phyloP scores from a whole-genome alignment of 1,139 yeast genomes.

The Suhomyces guaymorum region DNA sequence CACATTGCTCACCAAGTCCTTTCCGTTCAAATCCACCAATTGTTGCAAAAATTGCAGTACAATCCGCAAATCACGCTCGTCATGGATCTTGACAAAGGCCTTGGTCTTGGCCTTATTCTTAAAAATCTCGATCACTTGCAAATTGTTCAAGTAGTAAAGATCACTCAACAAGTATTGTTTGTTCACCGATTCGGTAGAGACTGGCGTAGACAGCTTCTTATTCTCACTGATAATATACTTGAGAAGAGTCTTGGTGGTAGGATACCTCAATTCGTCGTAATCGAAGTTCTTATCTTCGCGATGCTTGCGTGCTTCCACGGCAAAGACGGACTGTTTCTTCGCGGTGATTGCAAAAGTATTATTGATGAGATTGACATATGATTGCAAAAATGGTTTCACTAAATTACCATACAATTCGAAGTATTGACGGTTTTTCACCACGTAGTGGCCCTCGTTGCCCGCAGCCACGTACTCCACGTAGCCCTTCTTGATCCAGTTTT shows the following conservation, averaged over 20 bases:
- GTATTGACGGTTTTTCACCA: constrained; percentile 26
- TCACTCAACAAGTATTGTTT: constrained; percentile 48
- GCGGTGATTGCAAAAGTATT: constrained; percentile 18
- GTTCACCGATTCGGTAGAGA: constrained; percentile 37
- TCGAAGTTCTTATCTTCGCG: constrained; percentile 10
- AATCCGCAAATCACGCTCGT: constrained; percentile 32
- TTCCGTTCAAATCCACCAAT: constrained; percentile 16
- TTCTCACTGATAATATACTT: constrained; percentile 19
- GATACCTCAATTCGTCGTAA: constrained; percentile 28
- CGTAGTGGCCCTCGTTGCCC: constrained; percentile 21
- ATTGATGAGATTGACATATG: constrained; percentile 37
- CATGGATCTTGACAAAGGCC: constrained; percentile 40
- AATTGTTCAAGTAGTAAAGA: constrained; percentile 41
- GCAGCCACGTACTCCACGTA: constrained; percentile 16
- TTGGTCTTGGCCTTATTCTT: constrained; percentile 46
- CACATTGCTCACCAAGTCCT: constrained; percentile 17
- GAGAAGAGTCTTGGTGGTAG: constrained; percentile 43
- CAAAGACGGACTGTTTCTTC: constrained; percentile 6
- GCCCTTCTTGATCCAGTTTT: constrained; percentile 25
- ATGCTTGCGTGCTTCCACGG: constrained; percentile 8
- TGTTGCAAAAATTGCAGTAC: constrained; percentile 30
- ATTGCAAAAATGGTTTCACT: constrained; percentile 43
- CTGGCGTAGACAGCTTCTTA: constrained; percentile 9
- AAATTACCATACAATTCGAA: constrained; percentile 30
- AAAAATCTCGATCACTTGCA: constrained; percentile 38